Conservation (phyloP, 306 rosid genomes). For the Carpinus fangiana region DNA sequence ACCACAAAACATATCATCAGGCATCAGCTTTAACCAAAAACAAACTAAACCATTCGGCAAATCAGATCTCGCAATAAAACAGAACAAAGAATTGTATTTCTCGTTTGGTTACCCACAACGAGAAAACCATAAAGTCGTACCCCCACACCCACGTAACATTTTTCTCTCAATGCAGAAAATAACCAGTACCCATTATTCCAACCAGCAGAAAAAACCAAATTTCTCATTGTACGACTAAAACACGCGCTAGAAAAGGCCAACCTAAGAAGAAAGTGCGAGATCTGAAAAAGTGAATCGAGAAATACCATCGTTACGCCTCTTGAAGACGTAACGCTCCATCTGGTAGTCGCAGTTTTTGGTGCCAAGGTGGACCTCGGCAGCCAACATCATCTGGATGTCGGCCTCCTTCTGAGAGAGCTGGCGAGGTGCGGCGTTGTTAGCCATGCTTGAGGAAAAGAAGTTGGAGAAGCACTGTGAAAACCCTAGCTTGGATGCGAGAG, state of each 20-base stretch:
- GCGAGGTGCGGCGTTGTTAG: constrained; percentile 53
- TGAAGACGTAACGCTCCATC: constrained; percentile 90
- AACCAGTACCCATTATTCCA: background rate
- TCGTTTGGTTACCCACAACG: background rate
- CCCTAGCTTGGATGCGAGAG: background rate
- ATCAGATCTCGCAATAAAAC: background rate
- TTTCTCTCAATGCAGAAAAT: background rate
- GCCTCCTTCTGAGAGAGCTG: constrained; percentile 77
- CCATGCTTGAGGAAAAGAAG: constrained; percentile 40
- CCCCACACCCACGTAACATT: background rate
- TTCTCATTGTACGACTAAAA: background rate
- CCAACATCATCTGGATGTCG: constrained; percentile 86
- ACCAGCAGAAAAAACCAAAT: background rate
- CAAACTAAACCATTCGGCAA: background rate
- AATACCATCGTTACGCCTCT: constrained; percentile 85
- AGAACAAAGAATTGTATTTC: background rate
- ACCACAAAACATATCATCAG: background rate
- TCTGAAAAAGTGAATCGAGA: background rate
- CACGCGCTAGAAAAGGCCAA: background rate
- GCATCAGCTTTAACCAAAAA: background rate
- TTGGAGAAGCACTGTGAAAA: background rate
- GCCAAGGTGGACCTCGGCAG: constrained; percentile 85
- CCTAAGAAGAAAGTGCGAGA: too few relatives aligned
- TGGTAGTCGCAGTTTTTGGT: constrained; percentile 83
- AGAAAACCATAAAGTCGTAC: background rate